phyloP scores from a whole-genome alignment of 257 asterid species.

The Oldenlandia corymbosa region DNA sequence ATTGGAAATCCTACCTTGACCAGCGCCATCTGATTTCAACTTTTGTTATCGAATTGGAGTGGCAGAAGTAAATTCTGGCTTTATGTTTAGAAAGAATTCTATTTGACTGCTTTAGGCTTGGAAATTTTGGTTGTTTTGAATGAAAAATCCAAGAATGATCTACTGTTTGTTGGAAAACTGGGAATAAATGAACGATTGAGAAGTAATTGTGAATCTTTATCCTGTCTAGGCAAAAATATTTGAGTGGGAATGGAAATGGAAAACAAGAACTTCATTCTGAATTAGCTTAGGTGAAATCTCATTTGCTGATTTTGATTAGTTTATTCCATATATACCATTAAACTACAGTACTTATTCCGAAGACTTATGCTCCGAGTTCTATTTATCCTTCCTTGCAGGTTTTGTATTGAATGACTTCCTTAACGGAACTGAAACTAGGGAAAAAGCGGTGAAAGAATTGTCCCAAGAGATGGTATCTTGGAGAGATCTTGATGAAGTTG shows the following conservation, averaged over 20 bases:
- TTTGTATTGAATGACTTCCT: slow-evolving; percentile 37
- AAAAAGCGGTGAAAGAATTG: slow-evolving; percentile 17
- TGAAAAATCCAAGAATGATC: neutral
- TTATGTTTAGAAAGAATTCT: neutral
- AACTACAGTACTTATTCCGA: neutral
- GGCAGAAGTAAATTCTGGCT: neutral
- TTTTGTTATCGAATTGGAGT: neutral
- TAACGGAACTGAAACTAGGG: slow-evolving; percentile 24
- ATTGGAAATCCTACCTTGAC: neutral
- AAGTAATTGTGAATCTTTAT: neutral
- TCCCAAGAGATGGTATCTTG: slow-evolving; percentile 21
- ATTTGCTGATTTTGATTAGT: neutral
- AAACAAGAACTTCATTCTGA: neutral
- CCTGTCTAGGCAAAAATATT: neutral
- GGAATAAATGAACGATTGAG: neutral
- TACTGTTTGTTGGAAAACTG: neutral
- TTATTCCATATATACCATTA: neutral
- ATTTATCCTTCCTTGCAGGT: slow-evolving; percentile 37
- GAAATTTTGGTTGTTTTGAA: neutral
- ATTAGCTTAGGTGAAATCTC: neutral
- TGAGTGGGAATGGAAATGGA: neutral
- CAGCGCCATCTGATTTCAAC: no score
- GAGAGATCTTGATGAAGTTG: slow-evolving; percentile 45
- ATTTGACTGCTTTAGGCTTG: neutral
- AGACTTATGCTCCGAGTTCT: neutral